Base-by-base conservation (phyloP, 495 filamentous ascomycete genomes). In the Tuber umbilicatum region DNA sequence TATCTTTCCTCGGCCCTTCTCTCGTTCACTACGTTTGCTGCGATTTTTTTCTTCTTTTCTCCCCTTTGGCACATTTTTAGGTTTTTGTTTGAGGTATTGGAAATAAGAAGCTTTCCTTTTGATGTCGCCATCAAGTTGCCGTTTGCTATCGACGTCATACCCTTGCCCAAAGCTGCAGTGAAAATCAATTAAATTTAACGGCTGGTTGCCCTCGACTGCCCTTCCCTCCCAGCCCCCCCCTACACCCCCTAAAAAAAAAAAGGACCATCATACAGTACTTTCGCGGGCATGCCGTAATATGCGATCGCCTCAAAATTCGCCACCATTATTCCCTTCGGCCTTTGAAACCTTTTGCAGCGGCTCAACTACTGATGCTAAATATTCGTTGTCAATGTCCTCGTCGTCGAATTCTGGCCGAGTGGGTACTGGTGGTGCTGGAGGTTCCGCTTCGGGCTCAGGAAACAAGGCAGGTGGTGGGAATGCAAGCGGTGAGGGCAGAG, bases 141-240 rank as follows among this genome's bases (percentile, higher is more conserved):
- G 72, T 79, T 81, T 81, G 76, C 74, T 79, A 73, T 74, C 80
- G 75, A 81, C 80, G 80, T 81, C 80, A 81, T 76, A 80, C 73
- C 78, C 37, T 72, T 69, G 72, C 70, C 76, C 60, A 78, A 72
- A 71, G 75, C 64, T 74, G 72, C 72, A 79, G 14, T 64, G 16
- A 64, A 27, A 72, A 77, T 78, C 78, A 77, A 76, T 64, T 70
- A 74, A 74, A 77, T 73, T 64, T 70, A 74, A 74, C 77, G 74
- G 72, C 60, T 67, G 75, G 69, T 60, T 72, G 50, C 76, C 50
- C 41, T 75, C 75, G 72, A 74, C 77, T 69, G 40, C 76, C 27
- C 45, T 55, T n/a, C 23, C n/a, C 72, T 60, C 74, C 55, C 55
- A 64, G 35, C 55, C 55, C 27, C 50, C 55, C n/a, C 55, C 42